phyloP scores from a whole-genome alignment of 768 basidiomycete genomes.

The Mycena chlorophos region DNA sequence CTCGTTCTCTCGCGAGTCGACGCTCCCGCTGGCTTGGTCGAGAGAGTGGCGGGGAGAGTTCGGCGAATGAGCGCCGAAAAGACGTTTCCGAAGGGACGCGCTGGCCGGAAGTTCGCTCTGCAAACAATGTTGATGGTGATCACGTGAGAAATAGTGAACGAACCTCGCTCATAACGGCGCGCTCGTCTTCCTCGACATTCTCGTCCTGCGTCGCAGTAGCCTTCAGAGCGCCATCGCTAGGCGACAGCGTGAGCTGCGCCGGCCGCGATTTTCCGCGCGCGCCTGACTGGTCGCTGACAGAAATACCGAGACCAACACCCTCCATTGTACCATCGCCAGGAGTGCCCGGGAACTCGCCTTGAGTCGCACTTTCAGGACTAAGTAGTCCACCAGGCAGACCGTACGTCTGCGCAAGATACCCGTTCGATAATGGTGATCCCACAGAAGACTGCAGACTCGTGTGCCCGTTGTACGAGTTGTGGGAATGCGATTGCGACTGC shows the following conservation, averaged over 20 bases:
- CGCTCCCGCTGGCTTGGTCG: constrained; percentile 25
- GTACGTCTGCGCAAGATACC: constrained; percentile 25
- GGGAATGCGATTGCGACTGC: constrained; percentile 45
- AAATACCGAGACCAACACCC: constrained; percentile 18
- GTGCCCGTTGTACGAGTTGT: constrained; percentile 45
- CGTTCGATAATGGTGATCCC: constrained; percentile 17
- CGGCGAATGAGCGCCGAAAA: constrained; percentile 48
- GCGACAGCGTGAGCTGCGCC: constrained; percentile 53
- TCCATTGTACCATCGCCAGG: constrained; percentile 8
- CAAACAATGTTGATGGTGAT: constrained; percentile 2
- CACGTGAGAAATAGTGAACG: constrained; percentile 25
- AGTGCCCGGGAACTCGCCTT: constrained; percentile 16
- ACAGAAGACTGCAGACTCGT: constrained; percentile 21
- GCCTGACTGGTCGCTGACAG: constrained; percentile 10
- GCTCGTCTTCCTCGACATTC: constrained; percentile 50
- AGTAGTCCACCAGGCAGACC: constrained; percentile 23
- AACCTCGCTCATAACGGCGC: constrained; percentile 69
- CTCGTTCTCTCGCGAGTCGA: constrained; percentile 17
- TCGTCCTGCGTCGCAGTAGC: constrained; percentile 37
- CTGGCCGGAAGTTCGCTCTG: constrained; percentile 52
- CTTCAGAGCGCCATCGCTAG: constrained; percentile 61
- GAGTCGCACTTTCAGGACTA: constrained; percentile 27
- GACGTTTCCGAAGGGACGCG: constrained; percentile 43
- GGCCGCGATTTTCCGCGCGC: constrained; percentile 44
- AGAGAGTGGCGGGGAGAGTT: constrained; percentile 10